Base-by-base conservation (phyloP, 148 eudicot genomes). In the Chenopodium album region DNA sequence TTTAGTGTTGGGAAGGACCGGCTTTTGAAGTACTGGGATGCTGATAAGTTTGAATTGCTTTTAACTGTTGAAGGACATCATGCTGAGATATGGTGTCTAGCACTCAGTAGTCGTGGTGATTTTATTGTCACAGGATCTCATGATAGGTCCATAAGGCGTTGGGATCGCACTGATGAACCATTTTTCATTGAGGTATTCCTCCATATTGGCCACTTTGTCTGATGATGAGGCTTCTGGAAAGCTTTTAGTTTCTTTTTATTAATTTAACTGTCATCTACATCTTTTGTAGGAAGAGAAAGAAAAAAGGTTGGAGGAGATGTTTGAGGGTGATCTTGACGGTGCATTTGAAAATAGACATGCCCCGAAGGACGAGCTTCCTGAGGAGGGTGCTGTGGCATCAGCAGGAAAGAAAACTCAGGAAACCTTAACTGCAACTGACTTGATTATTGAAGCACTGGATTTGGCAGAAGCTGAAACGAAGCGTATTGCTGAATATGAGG, bases 101-200 rank as follows among this genome's bases (percentile, higher is more conserved):
- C 95, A 67, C 83, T 92, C 85, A 94, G 98, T 88, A 90, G 89
- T 67, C 99, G 95, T 87, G 99, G 99, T 66, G 99, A 96, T 88
- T 96, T 94, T 88, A 80, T 96, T 74, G 92, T 94, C 81, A 94
- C 99, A 4, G 99, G 99, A 85, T 94, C 99, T 86, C 95, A 91
- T 89, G 99, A 96, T 85, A 88, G 95, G 77, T 94, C 99, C 12
- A 88, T 96, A 75, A 90, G 99, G 48, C 94, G 97, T 28, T 96
- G 99, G 99, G 98, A 94, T 87, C 98, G 99, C 72, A 94, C 98
- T 44, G 98, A 96, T 83, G 99, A 96, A 79, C 97, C 97, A 37
- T 94, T 96, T 85, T 94, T 94, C 85, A 90, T 96, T 63, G 97
- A 96, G 98, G 99, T 96, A 50, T 22, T 46, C 68, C 80, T 63